phyloP scores from a whole-genome alignment of 1,139 yeast species.

The Saccharomycopsis phalli region DNA sequence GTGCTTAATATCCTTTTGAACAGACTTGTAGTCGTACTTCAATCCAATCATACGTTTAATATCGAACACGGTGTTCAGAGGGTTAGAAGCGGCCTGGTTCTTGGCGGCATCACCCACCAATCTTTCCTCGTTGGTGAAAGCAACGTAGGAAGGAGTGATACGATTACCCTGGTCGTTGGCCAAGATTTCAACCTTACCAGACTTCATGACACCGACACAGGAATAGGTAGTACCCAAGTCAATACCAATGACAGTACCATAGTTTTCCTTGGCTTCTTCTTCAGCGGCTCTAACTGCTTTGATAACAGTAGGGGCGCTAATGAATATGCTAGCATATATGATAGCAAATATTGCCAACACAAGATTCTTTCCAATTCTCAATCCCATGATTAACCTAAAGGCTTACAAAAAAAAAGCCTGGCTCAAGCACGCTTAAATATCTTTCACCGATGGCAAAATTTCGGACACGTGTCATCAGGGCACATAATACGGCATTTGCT shows the following conservation, averaged over 20 bases:
- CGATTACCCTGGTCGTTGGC: conserved; percentile 96
- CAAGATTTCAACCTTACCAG: conserved; percentile 83
- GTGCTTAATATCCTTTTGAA: conserved; percentile 76
- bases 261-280: conserved; percentile 30
- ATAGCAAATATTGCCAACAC: conserved; percentile 13
- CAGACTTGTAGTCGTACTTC: conserved; percentile 63
- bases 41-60: conserved; percentile 83
- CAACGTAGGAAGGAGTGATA: conserved; percentile 87
- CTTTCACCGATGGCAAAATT: no score
- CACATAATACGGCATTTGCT: no score
- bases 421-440: background rate
- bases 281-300: conserved; percentile 21
- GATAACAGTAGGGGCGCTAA: conserved; percentile 5
- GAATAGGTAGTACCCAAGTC: conserved; percentile 90
- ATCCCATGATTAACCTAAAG: background rate
- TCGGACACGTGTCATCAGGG: no score
- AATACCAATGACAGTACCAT: conserved; percentile 73
- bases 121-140: conserved; percentile 78
- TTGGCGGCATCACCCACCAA: conserved; percentile 93
- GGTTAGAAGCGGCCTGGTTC: conserved; percentile 83
- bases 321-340: conserved; percentile 19
- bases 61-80: conserved; percentile 72
- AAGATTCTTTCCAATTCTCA: conserved; percentile 1
- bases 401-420: background rate
- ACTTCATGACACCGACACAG: conserved; percentile 90